These are phyloP conservation scores for Phyllosticta citriasiana DNA, from an alignment of 2,329 filamentous ascomycete genomes.

Conservation along the genomic window DNA sequence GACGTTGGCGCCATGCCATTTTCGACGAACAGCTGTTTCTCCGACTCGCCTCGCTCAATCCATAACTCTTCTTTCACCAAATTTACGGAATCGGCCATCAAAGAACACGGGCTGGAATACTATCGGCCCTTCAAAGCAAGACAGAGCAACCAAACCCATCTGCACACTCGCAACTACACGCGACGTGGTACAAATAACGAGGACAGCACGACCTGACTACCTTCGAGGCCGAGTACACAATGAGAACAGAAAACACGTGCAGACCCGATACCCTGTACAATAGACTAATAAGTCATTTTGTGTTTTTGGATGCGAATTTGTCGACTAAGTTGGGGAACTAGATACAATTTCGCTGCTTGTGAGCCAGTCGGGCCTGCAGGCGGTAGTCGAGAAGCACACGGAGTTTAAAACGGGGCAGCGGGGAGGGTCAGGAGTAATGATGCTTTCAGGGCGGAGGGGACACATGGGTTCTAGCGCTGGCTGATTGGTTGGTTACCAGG, in stretches of 20 bases:
- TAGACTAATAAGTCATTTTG: not conserved
- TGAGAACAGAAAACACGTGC: not conserved
- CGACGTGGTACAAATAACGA: not conserved
- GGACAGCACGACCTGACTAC: not conserved
- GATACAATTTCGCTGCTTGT: no score
- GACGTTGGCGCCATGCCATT: not conserved
- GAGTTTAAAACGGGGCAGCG: not conserved
- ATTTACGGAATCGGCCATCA: not conserved
- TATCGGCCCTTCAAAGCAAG: not conserved
- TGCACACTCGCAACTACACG: not conserved
- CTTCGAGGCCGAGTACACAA: not conserved
- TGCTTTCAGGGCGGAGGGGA: not conserved
- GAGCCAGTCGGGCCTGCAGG: no score
- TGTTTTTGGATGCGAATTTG: no score
- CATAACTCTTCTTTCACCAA: not conserved
- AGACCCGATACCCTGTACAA: not conserved
- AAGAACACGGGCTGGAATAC: not conserved
- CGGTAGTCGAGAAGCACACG: not conserved
- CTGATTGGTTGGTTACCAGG: no score
- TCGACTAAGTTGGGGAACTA: no score
- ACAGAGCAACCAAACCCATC: not conserved
- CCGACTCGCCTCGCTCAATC: not conserved
- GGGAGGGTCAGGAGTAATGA: not conserved
- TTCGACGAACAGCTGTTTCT: not conserved
- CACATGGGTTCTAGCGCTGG: not conserved